Base-by-base conservation (phyloP, 106 monocot species). In the Chionographis japonica region DNA sequence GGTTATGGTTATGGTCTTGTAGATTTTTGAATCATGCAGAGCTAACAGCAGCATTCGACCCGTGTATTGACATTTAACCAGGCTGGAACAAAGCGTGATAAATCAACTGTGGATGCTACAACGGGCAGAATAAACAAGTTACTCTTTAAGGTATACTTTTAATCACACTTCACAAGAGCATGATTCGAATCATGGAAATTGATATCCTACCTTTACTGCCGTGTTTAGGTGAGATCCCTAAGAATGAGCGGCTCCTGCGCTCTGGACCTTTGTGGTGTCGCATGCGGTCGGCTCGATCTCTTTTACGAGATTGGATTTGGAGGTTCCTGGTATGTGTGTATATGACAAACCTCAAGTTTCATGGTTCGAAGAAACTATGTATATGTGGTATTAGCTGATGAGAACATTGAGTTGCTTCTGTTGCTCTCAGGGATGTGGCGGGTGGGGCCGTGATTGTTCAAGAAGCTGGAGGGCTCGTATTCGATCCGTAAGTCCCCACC, bases 271-370 rank as follows among this genome's bases (percentile, higher is more conserved):
- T 95, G 95, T 67, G 83, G 91, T 15, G 27, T 95, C 70, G 95
- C 95, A 18, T 92, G 91, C 65, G 95, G 95, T 50, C 84, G 91
- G 70, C 79, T 92, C 51, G 95, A 95, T 79, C 61, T 95, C 14
- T 91, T 72, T 60, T 92, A 91, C 67, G 95, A 95, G 72, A 74
- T 89, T 64, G 91, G 84, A 40, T 95, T 91, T 78, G 95, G 95
- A 11, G 95, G 95, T 20, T 91, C 91, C 35, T 95, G 95, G 95
- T 95, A 76, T 40, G 71, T 80, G 37, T 68, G 19, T 8, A 36
- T 60, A 7, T 62, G 20, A 60, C 39, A n/a, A 43, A 20, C 57
- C 2, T 46, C 10, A 13, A 67, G 43, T 35, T 43, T 37, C 37
- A 37, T 55, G 12, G 52, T 40, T 16, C 14, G 5, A 18, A 58